phyloP scores from a whole-genome alignment of 2,329 filamentous ascomycete genomes.

The Elsinoe necatrix region DNA sequence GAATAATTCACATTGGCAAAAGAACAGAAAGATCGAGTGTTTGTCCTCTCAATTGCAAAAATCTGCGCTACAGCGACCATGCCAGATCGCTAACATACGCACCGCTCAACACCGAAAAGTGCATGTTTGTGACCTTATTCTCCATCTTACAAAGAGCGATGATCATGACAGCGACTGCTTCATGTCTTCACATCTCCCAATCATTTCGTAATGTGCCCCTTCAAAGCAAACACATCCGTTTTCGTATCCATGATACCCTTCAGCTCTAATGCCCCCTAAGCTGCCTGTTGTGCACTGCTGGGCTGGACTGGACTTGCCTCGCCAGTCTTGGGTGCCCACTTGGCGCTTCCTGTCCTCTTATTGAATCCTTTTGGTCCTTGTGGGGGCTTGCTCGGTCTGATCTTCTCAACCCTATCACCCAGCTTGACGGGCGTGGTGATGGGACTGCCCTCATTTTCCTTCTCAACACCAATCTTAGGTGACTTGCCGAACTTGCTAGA shows the following conservation, averaged over 20 bases:
- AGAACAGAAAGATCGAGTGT: background rate
- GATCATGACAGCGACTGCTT: background rate
- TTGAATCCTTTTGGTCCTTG: constrained; percentile 2
- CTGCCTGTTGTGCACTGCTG: background rate
- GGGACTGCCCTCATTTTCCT: constrained; percentile 12
- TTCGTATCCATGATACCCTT: background rate
- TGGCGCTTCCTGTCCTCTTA: background rate
- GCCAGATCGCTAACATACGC: constrained; percentile 5
- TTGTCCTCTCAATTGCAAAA: constrained; percentile 3
- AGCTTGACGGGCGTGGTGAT: constrained; percentile 1
- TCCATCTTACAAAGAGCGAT: background rate
- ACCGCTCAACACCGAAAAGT: constrained; percentile 1
- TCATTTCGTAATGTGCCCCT: background rate
- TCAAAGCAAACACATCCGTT: background rate
- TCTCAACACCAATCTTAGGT: constrained; percentile 12
- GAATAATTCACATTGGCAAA: background rate
- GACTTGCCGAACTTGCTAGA: constrained; percentile 11
- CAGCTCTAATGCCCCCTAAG: background rate
- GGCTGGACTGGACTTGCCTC: background rate
- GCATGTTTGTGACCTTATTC: background rate
- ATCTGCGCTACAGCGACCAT: constrained; percentile 9
- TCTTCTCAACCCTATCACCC: background rate
- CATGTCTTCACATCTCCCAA: background rate
- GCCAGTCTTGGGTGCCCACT: background rate
- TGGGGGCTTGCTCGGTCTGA: background rate